These are phyloP conservation scores for Blastobotrys ciferrii DNA, from an alignment of 1,139 yeast species.

Conservation along the genomic window DNA sequence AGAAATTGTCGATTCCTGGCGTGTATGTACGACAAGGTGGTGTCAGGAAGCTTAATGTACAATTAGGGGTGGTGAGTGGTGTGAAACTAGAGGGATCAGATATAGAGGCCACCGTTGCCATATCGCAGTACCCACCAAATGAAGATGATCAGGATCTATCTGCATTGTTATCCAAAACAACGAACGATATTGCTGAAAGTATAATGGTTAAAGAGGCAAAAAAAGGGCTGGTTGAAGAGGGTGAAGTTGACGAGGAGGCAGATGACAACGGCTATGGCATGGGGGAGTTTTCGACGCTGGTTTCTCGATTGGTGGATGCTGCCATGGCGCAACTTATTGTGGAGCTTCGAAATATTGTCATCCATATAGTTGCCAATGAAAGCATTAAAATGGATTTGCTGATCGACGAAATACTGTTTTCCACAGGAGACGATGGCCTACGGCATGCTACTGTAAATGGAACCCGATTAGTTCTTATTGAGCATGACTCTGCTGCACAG, in stretches of 20 bases:
- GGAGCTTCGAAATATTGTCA: slow-evolving; percentile 43
- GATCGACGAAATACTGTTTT: slow-evolving; percentile 43
- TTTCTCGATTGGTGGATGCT: slow-evolving; percentile 64
- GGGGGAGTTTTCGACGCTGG: slow-evolving; percentile 50
- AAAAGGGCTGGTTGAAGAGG: slow-evolving; percentile 11
- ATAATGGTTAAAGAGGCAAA: slow-evolving; percentile 30
- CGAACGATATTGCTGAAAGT: slow-evolving; percentile 41
- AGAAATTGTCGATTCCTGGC: slow-evolving; percentile 65
- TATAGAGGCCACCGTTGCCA: slow-evolving; percentile 55
- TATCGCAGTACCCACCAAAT: slow-evolving; percentile 30
- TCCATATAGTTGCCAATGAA: slow-evolving; percentile 54
- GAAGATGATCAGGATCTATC: slow-evolving; percentile 34
- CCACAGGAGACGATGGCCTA: slow-evolving; percentile 48
- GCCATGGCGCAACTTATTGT: slow-evolving; percentile 63
- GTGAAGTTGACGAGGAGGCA: slow-evolving; percentile 30
- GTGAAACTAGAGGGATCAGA: slow-evolving; percentile 60
- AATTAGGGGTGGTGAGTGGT: slow-evolving; percentile 60
- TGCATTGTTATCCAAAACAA: slow-evolving; percentile 64
- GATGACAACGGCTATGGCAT: slow-evolving; percentile 31
- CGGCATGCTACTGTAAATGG: slow-evolving; percentile 46
- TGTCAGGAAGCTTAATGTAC: slow-evolving; percentile 52
- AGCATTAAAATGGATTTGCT: slow-evolving; percentile 43
- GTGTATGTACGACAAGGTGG: slow-evolving; percentile 62
- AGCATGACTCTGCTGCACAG: not conserved
- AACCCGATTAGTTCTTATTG: slow-evolving; percentile 5